Percentiles rank a stretch among this genome's conserved stretches.
Evolutionary conservation across 192 early-diverging fungal genomes (phyloP).

Genomic region (Backusella tuberculispora): DNA sequence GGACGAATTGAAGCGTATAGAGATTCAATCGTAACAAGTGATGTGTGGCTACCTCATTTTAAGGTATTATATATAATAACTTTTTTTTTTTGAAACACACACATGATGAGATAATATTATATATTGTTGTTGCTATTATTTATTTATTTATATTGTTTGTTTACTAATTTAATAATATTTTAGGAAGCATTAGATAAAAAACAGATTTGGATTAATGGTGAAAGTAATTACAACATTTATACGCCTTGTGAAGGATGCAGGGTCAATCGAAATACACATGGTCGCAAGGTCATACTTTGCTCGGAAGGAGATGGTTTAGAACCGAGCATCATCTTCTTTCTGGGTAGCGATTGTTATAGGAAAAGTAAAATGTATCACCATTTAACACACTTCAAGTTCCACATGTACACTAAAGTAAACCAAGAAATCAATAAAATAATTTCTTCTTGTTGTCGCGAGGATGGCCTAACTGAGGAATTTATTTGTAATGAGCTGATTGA

Average conservation of each 20-base stretch:
- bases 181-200: constrained; percentile 20
- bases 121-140: background rate
- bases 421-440: constrained; percentile 16
- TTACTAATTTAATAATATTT: background rate
- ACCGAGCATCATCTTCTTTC: constrained; percentile 8
- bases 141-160: background rate
- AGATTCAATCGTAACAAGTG: constrained; percentile 28
- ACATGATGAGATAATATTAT: background rate
- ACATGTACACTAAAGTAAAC: constrained; percentile 17
- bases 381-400: constrained; percentile 15
- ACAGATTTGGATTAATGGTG: background rate
- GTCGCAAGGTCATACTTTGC: background rate
- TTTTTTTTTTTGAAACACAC: background rate
- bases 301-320: background rate
- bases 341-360: constrained; percentile 22
- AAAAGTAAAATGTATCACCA: constrained; percentile 19
- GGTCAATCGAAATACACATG: constrained; percentile 15
- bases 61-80: constrained; percentile 6
- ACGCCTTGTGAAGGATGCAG: constrained; percentile 20
- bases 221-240: background rate
- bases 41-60: constrained; percentile 21
- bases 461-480: background rate
- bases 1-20: constrained; percentile 16
- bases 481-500: constrained; percentile 5
- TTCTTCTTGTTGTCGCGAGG: background rate